Evolutionary conservation across 352 stramenopile species (phyloP).

Genomic region (Pythium scleroteichum): DNA sequence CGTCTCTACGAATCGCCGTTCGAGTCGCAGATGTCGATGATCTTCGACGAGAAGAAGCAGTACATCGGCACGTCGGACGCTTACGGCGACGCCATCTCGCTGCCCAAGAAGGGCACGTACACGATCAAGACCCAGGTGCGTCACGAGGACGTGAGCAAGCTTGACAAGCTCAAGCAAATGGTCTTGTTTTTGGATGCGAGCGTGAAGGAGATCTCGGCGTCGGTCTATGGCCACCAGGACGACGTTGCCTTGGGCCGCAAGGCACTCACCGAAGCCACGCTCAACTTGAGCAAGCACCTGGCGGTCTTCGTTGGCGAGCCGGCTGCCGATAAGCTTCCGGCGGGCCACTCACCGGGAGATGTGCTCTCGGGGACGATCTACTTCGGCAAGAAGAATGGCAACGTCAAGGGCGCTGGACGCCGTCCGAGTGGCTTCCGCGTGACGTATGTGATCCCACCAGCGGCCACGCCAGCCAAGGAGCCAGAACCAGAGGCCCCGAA

Average conservation of each 20-base stretch:
- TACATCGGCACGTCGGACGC: conserved; percentile 85
- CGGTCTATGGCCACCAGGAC: conserved; percentile 67
- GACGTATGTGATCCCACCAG: conserved; percentile 71
- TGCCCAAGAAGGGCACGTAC: conserved; percentile 86
- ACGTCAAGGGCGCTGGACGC: conserved; percentile 56
- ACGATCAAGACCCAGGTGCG: conserved; percentile 73
- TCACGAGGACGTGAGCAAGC: conserved; percentile 80
- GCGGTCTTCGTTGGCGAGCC: conserved; percentile 79
- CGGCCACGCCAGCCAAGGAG: conserved; percentile 55
- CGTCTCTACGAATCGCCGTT: conserved; percentile 94
- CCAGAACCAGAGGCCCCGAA: conserved; percentile 63
- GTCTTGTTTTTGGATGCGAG: conserved; percentile 71
- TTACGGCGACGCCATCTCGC: conserved; percentile 73
- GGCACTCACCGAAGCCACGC: conserved; percentile 45
- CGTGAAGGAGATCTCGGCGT: conserved; percentile 67
- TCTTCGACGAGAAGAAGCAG: conserved; percentile 95
- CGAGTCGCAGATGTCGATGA: conserved; percentile 91
- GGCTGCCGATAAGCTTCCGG: conserved; percentile 66
- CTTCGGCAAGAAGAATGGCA: conserved; percentile 75
- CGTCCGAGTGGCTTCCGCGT: conserved; percentile 72
- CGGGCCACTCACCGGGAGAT: conserved; percentile 55
- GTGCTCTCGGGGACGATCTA: conserved; percentile 65
- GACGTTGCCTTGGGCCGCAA: conserved; percentile 64
- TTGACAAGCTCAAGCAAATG: conserved; percentile 84
- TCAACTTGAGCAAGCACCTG: conserved; percentile 56